Percentiles rank a stretch among this genome's conserved stretches.
Evolutionary conservation across 306 rosid genomes (phyloP).

Genomic region (Astragalus membranaceus): DNA sequence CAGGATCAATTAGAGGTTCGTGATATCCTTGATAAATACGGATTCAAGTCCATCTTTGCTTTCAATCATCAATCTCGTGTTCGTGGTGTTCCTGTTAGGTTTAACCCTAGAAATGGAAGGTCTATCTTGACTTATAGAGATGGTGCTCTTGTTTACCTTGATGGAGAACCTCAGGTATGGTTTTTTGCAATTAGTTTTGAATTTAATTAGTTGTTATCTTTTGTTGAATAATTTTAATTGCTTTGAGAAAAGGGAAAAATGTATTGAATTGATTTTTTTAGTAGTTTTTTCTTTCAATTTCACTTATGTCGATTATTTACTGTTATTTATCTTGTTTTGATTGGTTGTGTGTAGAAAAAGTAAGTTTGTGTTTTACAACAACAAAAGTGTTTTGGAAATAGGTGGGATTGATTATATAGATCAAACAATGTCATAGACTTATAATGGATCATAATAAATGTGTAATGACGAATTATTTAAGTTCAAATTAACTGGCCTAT

Average conservation of each 20-base stretch:
- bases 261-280: too few relatives aligned
- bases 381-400: not conserved
- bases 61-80: conserved; percentile 37
- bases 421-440: not conserved
- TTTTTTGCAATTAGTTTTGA: not conserved
- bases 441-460: not conserved
- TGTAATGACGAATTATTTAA: not conserved
- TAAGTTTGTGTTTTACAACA: not conserved
- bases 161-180: conserved; percentile 82
- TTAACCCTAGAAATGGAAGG: conserved; percentile 68
- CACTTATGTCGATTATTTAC: not conserved
- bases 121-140: conserved; percentile 56
- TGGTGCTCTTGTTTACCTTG: conserved; percentile 55
- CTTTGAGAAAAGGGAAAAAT: too few relatives aligned
- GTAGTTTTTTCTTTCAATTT: too few relatives aligned
- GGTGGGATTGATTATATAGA: not conserved
- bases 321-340: not conserved
- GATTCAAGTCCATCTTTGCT: conserved; percentile 60
- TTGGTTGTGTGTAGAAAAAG: too few relatives aligned
- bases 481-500: too few relatives aligned
- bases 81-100: conserved; percentile 79
- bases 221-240: too few relatives aligned
- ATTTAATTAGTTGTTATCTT: too few relatives aligned
- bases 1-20: conserved; percentile 80
- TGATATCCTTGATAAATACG: conserved; percentile 62